These are phyloP conservation scores for Podaxis sp. DNA, from an alignment of 768 basidiomycete genomes.

Conservation along the genomic window DNA sequence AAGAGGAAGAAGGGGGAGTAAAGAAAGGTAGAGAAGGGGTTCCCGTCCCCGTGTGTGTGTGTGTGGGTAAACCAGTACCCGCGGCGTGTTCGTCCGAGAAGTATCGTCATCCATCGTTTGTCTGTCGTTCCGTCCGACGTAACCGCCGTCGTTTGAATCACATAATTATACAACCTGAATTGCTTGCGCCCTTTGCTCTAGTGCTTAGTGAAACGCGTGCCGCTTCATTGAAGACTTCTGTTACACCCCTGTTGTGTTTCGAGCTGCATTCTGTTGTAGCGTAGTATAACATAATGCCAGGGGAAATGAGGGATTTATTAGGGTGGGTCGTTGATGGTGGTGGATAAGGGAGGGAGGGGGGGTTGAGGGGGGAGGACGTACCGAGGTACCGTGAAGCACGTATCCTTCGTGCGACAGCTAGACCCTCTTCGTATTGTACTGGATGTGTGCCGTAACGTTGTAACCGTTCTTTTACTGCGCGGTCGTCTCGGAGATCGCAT, in stretches of 20 bases:
- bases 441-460: slow-evolving; percentile 65
- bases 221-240: slow-evolving; percentile 90
- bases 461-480: slow-evolving; percentile 63
- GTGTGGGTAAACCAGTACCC: background rate
- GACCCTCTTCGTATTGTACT: slow-evolving; percentile 90
- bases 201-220: slow-evolving; percentile 80
- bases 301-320: too few relatives aligned
- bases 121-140: background rate
- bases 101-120: background rate
- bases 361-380: slow-evolving; percentile 29
- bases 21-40: background rate
- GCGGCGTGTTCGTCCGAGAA: background rate
- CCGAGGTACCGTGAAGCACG: slow-evolving; percentile 91
- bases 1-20: background rate
- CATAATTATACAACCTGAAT: slow-evolving; percentile 55
- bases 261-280: slow-evolving; percentile 91
- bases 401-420: slow-evolving; percentile 85
- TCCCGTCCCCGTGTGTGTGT: background rate
- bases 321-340: background rate
- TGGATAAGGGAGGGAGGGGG: background rate
- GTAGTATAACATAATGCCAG: too few relatives aligned
- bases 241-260: slow-evolving; percentile 93
- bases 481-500: slow-evolving; percentile 92
- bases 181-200: slow-evolving; percentile 59
- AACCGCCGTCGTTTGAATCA: slow-evolving; percentile 28